phyloP scores from a whole-genome alignment of 2,329 filamentous ascomycete genomes.

The Nemania sp. region DNA sequence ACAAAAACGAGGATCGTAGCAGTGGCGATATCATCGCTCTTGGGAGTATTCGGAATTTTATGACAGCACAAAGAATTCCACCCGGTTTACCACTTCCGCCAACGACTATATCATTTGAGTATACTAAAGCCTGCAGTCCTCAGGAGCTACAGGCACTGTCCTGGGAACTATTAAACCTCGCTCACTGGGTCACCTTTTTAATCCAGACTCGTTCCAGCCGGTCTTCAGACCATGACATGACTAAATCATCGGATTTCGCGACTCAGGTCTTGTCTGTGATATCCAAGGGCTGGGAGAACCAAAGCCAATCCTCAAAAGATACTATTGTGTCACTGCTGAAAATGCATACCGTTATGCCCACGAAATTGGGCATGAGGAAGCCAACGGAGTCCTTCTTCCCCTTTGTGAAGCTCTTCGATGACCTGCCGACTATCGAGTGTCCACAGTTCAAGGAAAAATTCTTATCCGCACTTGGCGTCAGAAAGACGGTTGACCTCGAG shows the following conservation, averaged over 20 bases:
- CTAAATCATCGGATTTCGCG: conserved; percentile 72
- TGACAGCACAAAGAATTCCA: conserved; percentile 78
- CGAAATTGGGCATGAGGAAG: conserved; percentile 84
- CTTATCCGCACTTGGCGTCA: conserved; percentile 77
- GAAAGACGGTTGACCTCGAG: conserved; percentile 92
- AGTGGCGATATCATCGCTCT: conserved; percentile 76
- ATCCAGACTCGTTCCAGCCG: conserved; percentile 67
- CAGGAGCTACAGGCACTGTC: conserved; percentile 77
- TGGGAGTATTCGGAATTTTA: conserved; percentile 72
- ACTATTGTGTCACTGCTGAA: conserved; percentile 67
- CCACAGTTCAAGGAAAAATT: conserved; percentile 90
- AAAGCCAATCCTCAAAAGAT: conserved; percentile 67
- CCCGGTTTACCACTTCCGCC: conserved; percentile 79
- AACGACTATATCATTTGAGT: conserved; percentile 81
- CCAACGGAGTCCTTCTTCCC: conserved; percentile 89
- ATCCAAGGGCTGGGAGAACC: conserved; percentile 88
- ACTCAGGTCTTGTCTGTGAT: conserved; percentile 75
- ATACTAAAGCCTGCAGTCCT: conserved; percentile 70
- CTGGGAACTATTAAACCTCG: conserved; percentile 82
- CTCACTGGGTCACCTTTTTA: conserved; percentile 83
- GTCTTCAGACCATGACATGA: conserved; percentile 68
- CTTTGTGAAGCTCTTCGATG: conserved; percentile 92
- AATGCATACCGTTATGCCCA: conserved; percentile 77
- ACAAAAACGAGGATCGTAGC: conserved; percentile 55
- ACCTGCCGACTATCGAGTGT: conserved; percentile 80